Evolutionary conservation across 2,329 filamentous ascomycete species (phyloP).

Genomic region (Colletotrichum magnum): DNA sequence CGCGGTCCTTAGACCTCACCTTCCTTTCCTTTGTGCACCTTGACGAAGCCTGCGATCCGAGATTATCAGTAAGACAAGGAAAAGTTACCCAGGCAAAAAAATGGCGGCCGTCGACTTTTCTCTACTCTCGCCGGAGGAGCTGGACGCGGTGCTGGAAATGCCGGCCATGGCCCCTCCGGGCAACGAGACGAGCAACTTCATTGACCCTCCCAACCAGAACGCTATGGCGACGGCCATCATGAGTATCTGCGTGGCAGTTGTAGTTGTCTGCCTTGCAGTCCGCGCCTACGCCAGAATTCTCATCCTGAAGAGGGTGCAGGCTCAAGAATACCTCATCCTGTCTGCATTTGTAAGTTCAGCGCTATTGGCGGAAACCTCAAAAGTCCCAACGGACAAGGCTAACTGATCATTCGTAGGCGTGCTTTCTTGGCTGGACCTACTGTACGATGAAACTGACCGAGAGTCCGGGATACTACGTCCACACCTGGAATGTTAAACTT

Average conservation of each 20-base stretch:
- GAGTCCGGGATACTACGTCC: conserved; percentile 25
- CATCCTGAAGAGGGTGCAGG: conserved; percentile 18
- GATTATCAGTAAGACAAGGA: background rate
- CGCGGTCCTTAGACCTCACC: too few relatives aligned
- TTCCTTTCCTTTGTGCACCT: too few relatives aligned
- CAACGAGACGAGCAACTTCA: conserved; percentile 26
- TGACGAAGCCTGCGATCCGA: too few relatives aligned
- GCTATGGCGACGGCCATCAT: conserved; percentile 29
- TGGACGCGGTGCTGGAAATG: conserved; percentile 30
- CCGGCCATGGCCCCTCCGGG: conserved; percentile 37
- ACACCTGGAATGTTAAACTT: conserved; percentile 28
- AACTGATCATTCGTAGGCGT: background rate
- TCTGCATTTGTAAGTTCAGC: conserved; percentile 3
- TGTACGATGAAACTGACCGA: conserved; percentile 3
- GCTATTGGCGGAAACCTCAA: background rate
- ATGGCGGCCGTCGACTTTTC: background rate
- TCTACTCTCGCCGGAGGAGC: conserved; percentile 7
- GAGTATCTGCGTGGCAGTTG: conserved; percentile 20
- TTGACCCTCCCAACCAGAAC: conserved; percentile 39
- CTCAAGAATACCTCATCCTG: conserved; percentile 27
- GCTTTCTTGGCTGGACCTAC: conserved; percentile 12
- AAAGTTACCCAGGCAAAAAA: background rate
- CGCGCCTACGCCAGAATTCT: conserved; percentile 32
- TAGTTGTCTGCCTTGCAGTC: conserved; percentile 24
- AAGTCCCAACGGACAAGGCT: background rate